Percentiles rank a stretch among this genome's conserved stretches.
Evolutionary conservation across 2,329 filamentous ascomycete genomes (phyloP).

Genomic region (Cladosporium sp.): DNA sequence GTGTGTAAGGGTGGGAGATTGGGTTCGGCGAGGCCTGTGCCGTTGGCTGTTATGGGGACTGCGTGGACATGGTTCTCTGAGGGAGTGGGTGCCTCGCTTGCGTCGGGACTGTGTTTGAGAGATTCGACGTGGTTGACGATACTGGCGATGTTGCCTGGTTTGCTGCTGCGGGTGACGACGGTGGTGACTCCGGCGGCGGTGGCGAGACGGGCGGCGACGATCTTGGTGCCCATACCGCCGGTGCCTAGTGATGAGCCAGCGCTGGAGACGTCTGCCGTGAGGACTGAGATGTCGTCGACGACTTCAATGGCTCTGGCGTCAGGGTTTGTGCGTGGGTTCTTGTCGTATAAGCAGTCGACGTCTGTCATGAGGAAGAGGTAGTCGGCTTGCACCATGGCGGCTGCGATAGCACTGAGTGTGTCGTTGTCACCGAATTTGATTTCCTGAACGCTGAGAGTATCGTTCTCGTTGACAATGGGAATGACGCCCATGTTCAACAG

Average conservation of each 20-base stretch:
- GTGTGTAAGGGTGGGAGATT: constrained; percentile 67
- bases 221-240: constrained; percentile 96
- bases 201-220: constrained; percentile 84
- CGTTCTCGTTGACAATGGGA: constrained; percentile 98
- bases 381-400: constrained; percentile 95
- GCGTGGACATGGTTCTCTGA: constrained; percentile 1
- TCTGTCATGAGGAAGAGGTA: constrained; percentile 98
- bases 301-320: constrained; percentile 88
- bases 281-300: constrained; percentile 77
- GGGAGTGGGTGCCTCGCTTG: constrained; percentile 23
- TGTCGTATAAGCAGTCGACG: constrained; percentile 94
- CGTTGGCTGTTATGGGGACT: constrained; percentile 15
- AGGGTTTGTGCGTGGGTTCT: constrained; percentile 80
- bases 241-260: constrained; percentile 87
- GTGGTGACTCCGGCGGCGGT: constrained; percentile 94
- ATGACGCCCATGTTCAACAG: constrained; percentile 93
- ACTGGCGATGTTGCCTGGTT: constrained; percentile 81
- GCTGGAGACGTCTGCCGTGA: constrained; percentile 86
- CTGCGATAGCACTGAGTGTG: constrained; percentile 91
- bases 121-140: constrained; percentile 80
- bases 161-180: constrained; percentile 90
- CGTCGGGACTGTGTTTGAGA: constrained; percentile 36
- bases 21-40: constrained; percentile 9
- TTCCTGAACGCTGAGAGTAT: constrained; percentile 92
- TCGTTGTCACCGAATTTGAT: constrained; percentile 99